phyloP scores from a whole-genome alignment of 2,329 filamentous ascomycete species.

The Clarireedia monteithiana region DNA sequence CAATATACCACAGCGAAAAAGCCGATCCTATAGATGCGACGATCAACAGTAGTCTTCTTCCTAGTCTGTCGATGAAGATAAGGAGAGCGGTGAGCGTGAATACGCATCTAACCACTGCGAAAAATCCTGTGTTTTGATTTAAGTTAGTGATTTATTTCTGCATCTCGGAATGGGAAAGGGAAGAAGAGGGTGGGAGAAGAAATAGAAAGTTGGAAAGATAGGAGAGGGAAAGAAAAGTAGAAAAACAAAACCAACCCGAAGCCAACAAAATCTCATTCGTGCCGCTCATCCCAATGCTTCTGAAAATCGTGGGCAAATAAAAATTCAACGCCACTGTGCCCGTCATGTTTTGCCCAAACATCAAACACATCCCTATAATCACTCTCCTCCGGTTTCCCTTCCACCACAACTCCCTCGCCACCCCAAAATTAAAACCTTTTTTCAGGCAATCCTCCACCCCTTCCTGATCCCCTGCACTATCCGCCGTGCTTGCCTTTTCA shows the following conservation, averaged over 20 bases:
- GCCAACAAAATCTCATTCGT: constrained; percentile 19
- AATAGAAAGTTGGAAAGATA: not conserved
- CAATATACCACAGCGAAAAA: constrained; percentile 20
- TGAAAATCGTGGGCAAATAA: constrained; percentile 19
- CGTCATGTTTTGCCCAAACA: constrained; percentile 22
- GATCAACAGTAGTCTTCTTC: constrained; percentile 41
- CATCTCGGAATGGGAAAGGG: not conserved
- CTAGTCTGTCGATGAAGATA: constrained; percentile 51
- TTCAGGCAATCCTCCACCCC: not conserved
- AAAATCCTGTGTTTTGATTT: constrained; percentile 12
- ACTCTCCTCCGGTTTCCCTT: constrained; percentile 18
- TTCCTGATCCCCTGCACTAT: not conserved
- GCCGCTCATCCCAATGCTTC: constrained; percentile 17
- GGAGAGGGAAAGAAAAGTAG: not conserved
- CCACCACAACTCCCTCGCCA: constrained; percentile 18
- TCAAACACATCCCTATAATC: constrained; percentile 17
- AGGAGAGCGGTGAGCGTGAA: constrained; percentile 37
- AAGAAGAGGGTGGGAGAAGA: not conserved
- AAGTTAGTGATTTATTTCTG: no score
- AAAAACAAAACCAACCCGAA: constrained; percentile 12
- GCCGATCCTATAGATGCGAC: constrained; percentile 11
- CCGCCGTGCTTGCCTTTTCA: not conserved
- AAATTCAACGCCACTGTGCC: constrained; percentile 21
- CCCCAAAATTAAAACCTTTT: not conserved
- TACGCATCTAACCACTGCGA: constrained; percentile 16